Conservation (phyloP, 2,329 filamentous ascomycete genomes). For the Ceratocystis lukuohia region DNA sequence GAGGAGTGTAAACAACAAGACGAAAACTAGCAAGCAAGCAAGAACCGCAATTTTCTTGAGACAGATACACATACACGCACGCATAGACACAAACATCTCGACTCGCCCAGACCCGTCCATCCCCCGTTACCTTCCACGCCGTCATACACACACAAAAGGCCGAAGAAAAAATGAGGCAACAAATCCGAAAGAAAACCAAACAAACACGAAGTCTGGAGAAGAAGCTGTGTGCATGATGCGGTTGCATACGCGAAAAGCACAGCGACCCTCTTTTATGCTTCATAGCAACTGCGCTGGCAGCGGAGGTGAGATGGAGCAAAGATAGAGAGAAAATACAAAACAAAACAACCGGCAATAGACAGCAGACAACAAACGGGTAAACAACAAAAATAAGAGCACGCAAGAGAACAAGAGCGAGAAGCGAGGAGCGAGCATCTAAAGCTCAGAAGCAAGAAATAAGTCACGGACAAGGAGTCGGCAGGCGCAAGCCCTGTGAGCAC, state of each 20-base stretch:
- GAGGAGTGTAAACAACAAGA: not conserved
- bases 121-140: not conserved
- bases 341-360: not conserved
- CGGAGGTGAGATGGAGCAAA: too few relatives aligned
- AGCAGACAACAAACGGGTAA: not conserved
- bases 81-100: not conserved
- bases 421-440: too few relatives aligned
- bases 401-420: too few relatives aligned
- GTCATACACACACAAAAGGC: not conserved
- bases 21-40: not conserved
- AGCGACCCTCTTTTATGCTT: conserved; percentile 1
- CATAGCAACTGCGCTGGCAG: not conserved
- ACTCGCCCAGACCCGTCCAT: not conserved
- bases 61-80: not conserved
- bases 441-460: too few relatives aligned
- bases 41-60: not conserved
- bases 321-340: too few relatives aligned
- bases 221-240: not conserved
- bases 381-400: not conserved
- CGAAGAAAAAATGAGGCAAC: not conserved
- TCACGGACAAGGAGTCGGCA: too few relatives aligned
- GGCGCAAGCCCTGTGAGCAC: too few relatives aligned
- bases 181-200: not conserved
- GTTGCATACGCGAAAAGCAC: conserved; percentile 5
- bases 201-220: not conserved